Evolutionary conservation across 2,329 filamentous ascomycete species (phyloP).

Genomic region (Pseudogymnoascus sp.): DNA sequence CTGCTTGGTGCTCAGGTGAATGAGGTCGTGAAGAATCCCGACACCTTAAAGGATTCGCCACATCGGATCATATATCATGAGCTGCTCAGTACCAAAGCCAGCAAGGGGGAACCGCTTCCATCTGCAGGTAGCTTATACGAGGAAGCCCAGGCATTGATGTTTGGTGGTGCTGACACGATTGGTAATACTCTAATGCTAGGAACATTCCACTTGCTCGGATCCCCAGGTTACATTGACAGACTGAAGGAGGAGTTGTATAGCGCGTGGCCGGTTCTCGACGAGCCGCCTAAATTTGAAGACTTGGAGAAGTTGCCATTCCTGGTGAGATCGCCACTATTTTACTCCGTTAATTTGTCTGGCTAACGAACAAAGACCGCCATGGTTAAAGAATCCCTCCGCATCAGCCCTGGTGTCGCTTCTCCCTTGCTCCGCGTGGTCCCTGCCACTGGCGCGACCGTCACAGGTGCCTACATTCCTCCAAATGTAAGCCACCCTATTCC

Average conservation of each 20-base stretch:
- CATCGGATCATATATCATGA: conserved; percentile 32
- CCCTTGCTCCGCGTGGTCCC: conserved; percentile 7
- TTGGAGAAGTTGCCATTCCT: conserved; percentile 31
- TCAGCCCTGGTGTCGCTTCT: background rate
- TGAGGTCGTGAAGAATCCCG: conserved; percentile 16
- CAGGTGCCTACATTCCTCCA: conserved; percentile 3
- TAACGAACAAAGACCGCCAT: background rate
- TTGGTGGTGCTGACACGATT: conserved; percentile 39
- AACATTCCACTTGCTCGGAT: conserved; percentile 33
- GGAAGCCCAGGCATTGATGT: conserved; percentile 39
- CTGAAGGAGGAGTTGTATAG: conserved; percentile 33
- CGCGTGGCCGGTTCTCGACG: conserved; percentile 31
- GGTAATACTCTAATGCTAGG: conserved; percentile 36
- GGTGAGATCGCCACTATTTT: background rate
- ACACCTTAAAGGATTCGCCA: conserved; percentile 22
- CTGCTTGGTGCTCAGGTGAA: conserved; percentile 18
- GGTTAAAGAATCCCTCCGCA: background rate
- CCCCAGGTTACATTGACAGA: conserved; percentile 26
- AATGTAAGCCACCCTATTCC: background rate
- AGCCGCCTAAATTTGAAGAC: conserved; percentile 26
- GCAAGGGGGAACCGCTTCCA: conserved; percentile 22
- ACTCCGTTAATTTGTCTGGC: conserved; percentile 28
- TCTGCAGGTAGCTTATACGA: conserved; percentile 30
- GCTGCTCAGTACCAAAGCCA: conserved; percentile 26
- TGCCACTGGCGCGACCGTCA: conserved; percentile 1